Conservation (phyloP, 257 asterid species). For the Ilex aquifolium region DNA sequence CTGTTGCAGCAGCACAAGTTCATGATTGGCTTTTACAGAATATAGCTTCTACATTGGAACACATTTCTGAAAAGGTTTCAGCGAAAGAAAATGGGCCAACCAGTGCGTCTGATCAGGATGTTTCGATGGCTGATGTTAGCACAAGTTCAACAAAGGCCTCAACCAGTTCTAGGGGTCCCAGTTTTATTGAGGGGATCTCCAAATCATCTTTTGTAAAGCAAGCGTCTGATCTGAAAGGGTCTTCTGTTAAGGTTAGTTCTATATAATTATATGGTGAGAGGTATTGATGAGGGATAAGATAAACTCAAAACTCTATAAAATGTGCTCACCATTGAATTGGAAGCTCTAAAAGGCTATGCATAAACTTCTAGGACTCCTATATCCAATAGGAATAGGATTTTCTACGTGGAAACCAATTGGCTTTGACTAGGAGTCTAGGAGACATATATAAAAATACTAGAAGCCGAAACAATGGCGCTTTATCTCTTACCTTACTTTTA, state of each 20-base stretch:
- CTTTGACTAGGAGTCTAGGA: too few species aligned
- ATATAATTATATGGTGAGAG: not conserved
- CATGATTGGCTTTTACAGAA: slow-evolving; percentile 81
- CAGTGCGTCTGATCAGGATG: slow-evolving; percentile 67
- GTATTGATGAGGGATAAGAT: not conserved
- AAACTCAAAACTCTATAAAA: too few species aligned
- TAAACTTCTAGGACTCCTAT: too few species aligned
- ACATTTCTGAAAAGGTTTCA: slow-evolving; percentile 68
- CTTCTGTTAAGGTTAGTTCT: slow-evolving; percentile 67
- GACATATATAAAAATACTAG: too few species aligned
- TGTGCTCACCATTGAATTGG: too few species aligned
- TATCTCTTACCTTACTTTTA: too few species aligned
- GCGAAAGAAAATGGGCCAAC: slow-evolving; percentile 74
- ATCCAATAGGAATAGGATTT: too few species aligned
- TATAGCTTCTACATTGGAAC: slow-evolving; percentile 70
- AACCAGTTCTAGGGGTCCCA: slow-evolving; percentile 64
- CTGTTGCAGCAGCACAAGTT: slow-evolving; percentile 84
- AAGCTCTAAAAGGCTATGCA: too few species aligned
- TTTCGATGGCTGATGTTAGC: slow-evolving; percentile 71
- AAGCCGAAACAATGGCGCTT: too few species aligned
- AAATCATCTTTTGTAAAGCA: slow-evolving; percentile 82
- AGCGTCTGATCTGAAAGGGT: slow-evolving; percentile 83
- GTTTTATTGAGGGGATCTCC: slow-evolving; percentile 86
- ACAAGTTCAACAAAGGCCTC: slow-evolving; percentile 43
- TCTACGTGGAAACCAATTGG: too few species aligned